Percentiles rank a stretch among this genome's conserved stretches.
Conservation (phyloP, 169 alveolate species). For the Plasmodium yoelii region DNA sequence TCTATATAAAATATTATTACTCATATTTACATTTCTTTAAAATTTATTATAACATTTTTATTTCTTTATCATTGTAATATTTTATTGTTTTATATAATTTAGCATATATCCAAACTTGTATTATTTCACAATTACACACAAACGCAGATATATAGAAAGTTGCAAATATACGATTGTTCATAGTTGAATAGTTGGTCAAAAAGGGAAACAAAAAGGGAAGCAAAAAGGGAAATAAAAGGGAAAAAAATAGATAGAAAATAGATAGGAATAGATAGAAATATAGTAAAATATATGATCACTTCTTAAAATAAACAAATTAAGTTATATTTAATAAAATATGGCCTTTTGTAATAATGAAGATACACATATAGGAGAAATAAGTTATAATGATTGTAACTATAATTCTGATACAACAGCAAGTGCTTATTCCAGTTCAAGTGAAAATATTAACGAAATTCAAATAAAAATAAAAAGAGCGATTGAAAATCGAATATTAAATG, state of each 20-base stretch:
- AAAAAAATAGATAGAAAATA: too few species aligned
- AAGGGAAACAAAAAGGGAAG: too few species aligned
- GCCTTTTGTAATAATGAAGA: neutral
- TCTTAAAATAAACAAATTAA: neutral
- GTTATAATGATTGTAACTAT: constrained; percentile 11
- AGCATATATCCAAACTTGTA: neutral
- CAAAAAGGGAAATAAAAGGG: too few species aligned
- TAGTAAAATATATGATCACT: neutral
- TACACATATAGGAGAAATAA: constrained; percentile 2
- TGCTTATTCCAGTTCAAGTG: constrained; percentile 18
- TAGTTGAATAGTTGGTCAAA: too few species aligned
- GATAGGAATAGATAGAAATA: too few species aligned
- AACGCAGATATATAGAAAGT: neutral
- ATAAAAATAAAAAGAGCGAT: constrained; percentile 54
- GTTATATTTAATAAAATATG: constrained; percentile 8
- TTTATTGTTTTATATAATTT: too few species aligned
- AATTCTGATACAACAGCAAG: constrained; percentile 46
- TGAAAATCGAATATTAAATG: constrained; percentile 58
- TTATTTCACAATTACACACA: neutral
- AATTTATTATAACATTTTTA: too few species aligned
- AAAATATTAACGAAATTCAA: constrained; percentile 29
- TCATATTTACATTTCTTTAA: too few species aligned
- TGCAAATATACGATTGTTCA: neutral
- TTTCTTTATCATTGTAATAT: too few species aligned
- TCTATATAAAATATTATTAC: too few species aligned